Base-by-base conservation (phyloP, 2,329 filamentous ascomycete species). In the Microsporum ferrugineum region DNA sequence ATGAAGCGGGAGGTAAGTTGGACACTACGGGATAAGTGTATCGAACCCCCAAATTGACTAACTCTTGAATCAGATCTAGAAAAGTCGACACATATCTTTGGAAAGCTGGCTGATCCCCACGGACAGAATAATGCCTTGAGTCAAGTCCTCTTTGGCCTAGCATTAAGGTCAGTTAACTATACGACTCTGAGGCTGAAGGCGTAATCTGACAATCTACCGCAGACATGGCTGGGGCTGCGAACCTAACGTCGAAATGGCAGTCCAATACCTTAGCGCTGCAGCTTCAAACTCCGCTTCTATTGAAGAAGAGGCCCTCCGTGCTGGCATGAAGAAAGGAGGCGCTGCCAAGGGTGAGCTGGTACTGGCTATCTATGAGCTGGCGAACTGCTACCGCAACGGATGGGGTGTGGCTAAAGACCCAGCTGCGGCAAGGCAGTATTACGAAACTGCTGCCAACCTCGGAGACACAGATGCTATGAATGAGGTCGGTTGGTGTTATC, bases 401-500 rank as follows among this genome's bases (percentile, higher is more conserved):
- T 97, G 92, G 92, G 94, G 94, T 57, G 87, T 96, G 57, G 81
- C 84, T 64, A 88, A 88, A 71, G 94, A 99, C 73, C 83, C 91
- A 39, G 81, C 89, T 59, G 94, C 94, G 55, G 94, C 94, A 57
- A 80, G 81, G 68, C 80, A 95, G 81, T 99, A 97, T 75, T 99
- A 97, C 75, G 92, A 97, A 77, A 96, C 92, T 7, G 94, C 94
- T 33, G 94, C 94, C 63, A 97, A 99, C 73, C 78, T 99, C 66
- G 94, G 94, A 63, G 94, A 99, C 74, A 89, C 89, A 51, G 94
- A 99, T 77, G 94, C 91, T 62, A 96, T 97, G 91, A 96, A 96
- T 71, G 92, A 97, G 75, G 87, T 87, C 60, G 94, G 86, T 39
- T 95, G 91, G 90, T 99, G 94, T 78, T 97, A 94, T 80, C 75